Evolutionary conservation across 305 asterid genomes (phyloP), one percentile per base, ranked within the genome.

Genomic region (Plantago lanceolata): DNA sequence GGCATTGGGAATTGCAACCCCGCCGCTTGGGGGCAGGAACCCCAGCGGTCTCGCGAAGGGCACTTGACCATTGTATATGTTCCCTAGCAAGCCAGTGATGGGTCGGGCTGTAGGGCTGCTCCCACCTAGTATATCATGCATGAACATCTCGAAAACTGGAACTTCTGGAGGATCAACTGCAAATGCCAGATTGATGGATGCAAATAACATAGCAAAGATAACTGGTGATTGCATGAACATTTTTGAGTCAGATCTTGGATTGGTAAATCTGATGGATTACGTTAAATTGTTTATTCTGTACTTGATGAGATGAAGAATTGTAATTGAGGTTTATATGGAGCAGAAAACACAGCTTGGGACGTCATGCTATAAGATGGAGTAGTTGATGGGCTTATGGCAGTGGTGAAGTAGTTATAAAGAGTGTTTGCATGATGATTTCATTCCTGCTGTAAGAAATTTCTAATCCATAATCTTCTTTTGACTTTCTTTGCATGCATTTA

Each of bases 51-150:
- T 79, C 14, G 97, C 97, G 31, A 90, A 90, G 65, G 97, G 97
- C 19, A 90, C 80, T 74, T 88, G 97, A 21, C 96, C 95, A 52
- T 87, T 88, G 75, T 90, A 90, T 18, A 90, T 90, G 77, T 75
- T 88, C 26, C 97, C 97, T 14, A 90, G 43, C 47, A 88, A 44
- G 59, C 97, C 97, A 1, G 97, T 88, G 58, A 90, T 73, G 0
- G 94, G 96, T 2, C 96, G 61, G n/a, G 97, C 96, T 0, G 95
- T 90, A 0, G 97, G 96, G 76, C 74, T 88, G 81, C 76, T 86
- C 11, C 96, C 97, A 13, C 97, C 96, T 31, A 66, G 64, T 18
- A 48, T 57, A 14, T 57, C 65, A 29, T 68, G 67, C 66, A 59
- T 60, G 62, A 44, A 59, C 31, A 61, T 29, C 29, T 53, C 58